These are phyloP conservation scores for Hibiscus syriacus DNA, from an alignment of 345 rosid species.

Conservation along the genomic window DNA sequence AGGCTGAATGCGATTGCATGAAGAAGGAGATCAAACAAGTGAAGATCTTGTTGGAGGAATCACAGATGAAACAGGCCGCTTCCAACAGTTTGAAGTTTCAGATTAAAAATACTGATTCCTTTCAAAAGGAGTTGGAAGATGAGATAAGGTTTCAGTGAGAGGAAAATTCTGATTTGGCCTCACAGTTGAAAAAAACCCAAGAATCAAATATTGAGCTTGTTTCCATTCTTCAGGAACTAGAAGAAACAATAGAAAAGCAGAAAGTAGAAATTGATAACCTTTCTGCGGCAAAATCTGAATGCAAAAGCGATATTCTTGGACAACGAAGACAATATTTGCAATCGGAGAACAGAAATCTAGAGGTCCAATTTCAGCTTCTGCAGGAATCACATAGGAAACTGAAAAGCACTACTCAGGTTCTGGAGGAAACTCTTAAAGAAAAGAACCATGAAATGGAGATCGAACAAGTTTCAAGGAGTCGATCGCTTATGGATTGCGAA, in stretches of 20 bases:
- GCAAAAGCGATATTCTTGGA: constrained; percentile 8
- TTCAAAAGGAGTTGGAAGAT: constrained; percentile 44
- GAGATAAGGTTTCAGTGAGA: constrained; percentile 54
- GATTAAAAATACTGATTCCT: constrained; percentile 20
- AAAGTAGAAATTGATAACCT: constrained; percentile 38
- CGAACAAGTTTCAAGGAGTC: constrained; percentile 21
- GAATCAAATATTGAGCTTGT: constrained; percentile 64
- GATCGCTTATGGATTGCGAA: constrained; percentile 22
- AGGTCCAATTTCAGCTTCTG: constrained; percentile 25
- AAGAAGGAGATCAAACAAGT: constrained; percentile 37
- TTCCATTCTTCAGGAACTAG: constrained; percentile 61
- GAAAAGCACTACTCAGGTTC: constrained; percentile 25
- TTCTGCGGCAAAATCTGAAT: constrained; percentile 11
- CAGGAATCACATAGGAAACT: constrained; percentile 24
- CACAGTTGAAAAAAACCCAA: constrained; percentile 56
- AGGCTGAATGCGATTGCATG: constrained; percentile 35
- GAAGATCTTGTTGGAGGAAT: constrained; percentile 37
- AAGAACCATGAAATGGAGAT: constrained; percentile 30
- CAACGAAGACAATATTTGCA: constrained; percentile 13
- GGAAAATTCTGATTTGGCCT: constrained; percentile 37
- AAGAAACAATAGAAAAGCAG: constrained; percentile 46
- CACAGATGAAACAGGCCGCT: constrained; percentile 23
- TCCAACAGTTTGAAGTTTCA: constrained; percentile 22
- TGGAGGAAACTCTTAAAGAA: constrained; percentile 28
- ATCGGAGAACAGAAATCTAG: constrained; percentile 14